These are phyloP conservation scores for Barnettozyma populi DNA, from an alignment of 805 yeast species.

Conservation along the genomic window DNA sequence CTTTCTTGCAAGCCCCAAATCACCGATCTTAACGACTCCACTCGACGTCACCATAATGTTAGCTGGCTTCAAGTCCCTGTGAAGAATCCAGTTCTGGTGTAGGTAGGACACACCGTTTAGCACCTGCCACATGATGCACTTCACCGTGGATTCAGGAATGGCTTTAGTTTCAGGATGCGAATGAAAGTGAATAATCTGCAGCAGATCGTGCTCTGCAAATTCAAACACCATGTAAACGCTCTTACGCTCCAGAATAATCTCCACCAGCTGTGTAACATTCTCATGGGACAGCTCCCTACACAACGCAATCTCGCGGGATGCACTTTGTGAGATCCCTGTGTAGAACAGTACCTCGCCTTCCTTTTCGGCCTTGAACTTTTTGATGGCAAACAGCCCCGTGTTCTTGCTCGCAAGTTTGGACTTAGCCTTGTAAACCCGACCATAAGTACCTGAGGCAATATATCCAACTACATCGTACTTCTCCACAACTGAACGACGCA, in stretches of 20 bases:
- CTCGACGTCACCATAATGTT: constrained; percentile 89
- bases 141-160: constrained; percentile 73
- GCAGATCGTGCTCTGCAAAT: constrained; percentile 90
- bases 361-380: constrained; percentile 91
- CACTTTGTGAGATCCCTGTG: constrained; percentile 94
- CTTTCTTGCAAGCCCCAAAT: constrained; percentile 84
- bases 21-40: constrained; percentile 95
- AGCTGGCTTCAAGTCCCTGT: constrained; percentile 95
- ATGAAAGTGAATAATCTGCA: constrained; percentile 92
- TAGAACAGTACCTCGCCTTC: constrained; percentile 86
- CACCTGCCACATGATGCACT: constrained; percentile 88
- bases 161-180: constrained; percentile 80
- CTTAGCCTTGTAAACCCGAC: constrained; percentile 87
- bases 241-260: constrained; percentile 81
- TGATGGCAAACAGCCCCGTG: constrained; percentile 57
- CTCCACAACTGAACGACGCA: constrained; percentile 69
- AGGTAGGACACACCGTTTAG: constrained; percentile 84
- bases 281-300: constrained; percentile 81
- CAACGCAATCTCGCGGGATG: constrained; percentile 92
- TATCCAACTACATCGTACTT: constrained; percentile 88
- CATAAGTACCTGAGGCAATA: constrained; percentile 98
- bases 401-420: constrained; percentile 30
- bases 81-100: constrained; percentile 95
- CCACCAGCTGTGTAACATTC: constrained; percentile 75
- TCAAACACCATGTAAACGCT: constrained; percentile 93